Evolutionary conservation across 169 alveolate genomes (phyloP), one percentile per base, ranked within the genome.

Genomic region (Cryptosporidium meleagridis): DNA sequence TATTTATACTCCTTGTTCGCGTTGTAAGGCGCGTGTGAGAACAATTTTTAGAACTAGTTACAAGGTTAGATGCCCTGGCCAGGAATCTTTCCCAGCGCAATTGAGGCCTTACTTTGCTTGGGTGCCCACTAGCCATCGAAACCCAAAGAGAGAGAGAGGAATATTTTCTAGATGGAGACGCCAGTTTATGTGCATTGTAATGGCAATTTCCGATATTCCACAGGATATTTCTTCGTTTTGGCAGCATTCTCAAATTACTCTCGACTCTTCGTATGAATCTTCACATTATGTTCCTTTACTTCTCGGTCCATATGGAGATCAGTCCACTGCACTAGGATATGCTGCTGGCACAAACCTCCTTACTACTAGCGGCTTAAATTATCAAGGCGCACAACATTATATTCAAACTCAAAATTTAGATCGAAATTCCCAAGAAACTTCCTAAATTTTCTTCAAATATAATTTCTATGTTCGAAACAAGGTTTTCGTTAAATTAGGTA

Each of bases 101-200:
- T 31, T 80, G 44, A 59, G 89, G 18, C 80, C 89, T 9, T 80
- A 80, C 23, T 80, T 80, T 45, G 26, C 55, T 2, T 80, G 89
- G 89, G 89, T 80, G 1, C 89, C 89, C 0, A 80, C 89, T 8
- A 80, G 89, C 18, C 75, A 80, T 29, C 26, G 89, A 18, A 80
- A 80, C 23, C 89, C 65, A 44, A 80, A 44, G 23, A 80, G 89
- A 45, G 89, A 80, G 44, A 70, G 29, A 16, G 62, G 35, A 44
- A 14, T 41, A 18, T 62, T 62, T 65, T 23, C 67, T 18, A 39
- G 89, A 39, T 80, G 89, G 89, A 80, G 89, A 80, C 89, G 89
- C 35, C 89, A 80, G 33, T 80, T 80, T 39, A 80, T 80, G 89
- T 80, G 89, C 33, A 62, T 80, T 35, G 89, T 80, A 23, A 80